Evolutionary conservation across 1,139 yeast genomes (phyloP), one percentile per base, ranked within the genome.

Genomic region (Candida glucosophila): DNA sequence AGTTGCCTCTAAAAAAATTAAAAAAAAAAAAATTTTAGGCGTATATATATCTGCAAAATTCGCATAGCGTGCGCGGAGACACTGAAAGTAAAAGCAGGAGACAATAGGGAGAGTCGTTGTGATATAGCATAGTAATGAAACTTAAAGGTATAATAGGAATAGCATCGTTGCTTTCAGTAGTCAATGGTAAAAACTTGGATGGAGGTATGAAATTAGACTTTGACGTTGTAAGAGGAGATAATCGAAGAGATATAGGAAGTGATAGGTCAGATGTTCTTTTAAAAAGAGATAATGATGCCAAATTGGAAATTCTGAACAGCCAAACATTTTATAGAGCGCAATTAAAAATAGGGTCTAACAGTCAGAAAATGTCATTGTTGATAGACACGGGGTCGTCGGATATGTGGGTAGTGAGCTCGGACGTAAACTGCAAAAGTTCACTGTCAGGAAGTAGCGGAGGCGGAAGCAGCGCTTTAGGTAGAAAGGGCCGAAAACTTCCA

Each of bases 321-420:
- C 45, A 47, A 12, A 62, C 69, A 3, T 74, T 67, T 39, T 75
- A 74, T 43, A 49, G 67, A 35, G 67, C 70, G 2, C 49, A 47
- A 7, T 37, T 71, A 28, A 31, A 42, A 20, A 39, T 59, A 20
- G 70, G 70, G 2, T 49, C 61, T 7, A 41, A 52, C 19, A 31
- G 40, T 11, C 55, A 59, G 27, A 25, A 38, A 17, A 52, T 51
- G 14, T 43, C 45, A 4, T 62, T 60, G 2, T 43, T 61, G 31
- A 54, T 64, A 7, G 71, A 64, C 36, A 63, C 71, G 14, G 70
- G 70, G 7, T 58, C 67, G 3, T 60, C 67, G 6, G 71, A 64
- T 37, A 52, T 64, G 33, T 64, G 70, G 70, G 52, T 64, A 20
- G 54, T 57, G 61, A 42, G 56, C 7, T 46, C 42, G 28, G 55